Evolutionary conservation across 1,284 basidiomycete genomes (phyloP).

Genomic region (Melanopsichium pennsylvanicum): DNA sequence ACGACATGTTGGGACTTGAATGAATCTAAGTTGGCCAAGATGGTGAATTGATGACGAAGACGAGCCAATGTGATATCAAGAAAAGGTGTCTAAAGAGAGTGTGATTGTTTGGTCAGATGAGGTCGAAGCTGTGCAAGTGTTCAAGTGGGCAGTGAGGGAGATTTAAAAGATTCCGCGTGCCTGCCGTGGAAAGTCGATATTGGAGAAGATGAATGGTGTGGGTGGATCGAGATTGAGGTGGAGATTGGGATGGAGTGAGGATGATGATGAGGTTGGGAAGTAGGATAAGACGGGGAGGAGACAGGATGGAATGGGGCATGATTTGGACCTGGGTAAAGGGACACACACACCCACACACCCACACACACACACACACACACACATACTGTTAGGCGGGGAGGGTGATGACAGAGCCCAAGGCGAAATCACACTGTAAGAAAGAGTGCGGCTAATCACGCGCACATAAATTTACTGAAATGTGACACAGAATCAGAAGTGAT

Average conservation of each 20-base stretch:
- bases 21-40: background rate
- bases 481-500: too few species aligned
- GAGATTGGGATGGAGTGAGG: too few species aligned
- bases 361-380: too few species aligned
- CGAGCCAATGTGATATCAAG: background rate
- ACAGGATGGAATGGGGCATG: too few species aligned
- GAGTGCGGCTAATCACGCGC: too few species aligned
- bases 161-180: slow-evolving; percentile 10
- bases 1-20: slow-evolving; percentile 11
- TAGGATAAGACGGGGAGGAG: background rate
- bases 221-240: too few species aligned
- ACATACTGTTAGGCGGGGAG: too few species aligned
- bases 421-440: too few species aligned
- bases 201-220: background rate
- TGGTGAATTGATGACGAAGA: slow-evolving; percentile 1
- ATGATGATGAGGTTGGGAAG: slow-evolving; percentile 9
- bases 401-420: too few species aligned
- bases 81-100: slow-evolving; percentile 1
- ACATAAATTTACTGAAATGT: too few species aligned
- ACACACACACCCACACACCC: too few species aligned
- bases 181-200: slow-evolving; percentile 23
- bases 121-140: background rate
- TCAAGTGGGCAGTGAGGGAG: background rate
- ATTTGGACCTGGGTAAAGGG: too few species aligned
- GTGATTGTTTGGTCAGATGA: background rate